phyloP scores from a whole-genome alignment of 306 rosid species.

The Cucurbita maxima region DNA sequence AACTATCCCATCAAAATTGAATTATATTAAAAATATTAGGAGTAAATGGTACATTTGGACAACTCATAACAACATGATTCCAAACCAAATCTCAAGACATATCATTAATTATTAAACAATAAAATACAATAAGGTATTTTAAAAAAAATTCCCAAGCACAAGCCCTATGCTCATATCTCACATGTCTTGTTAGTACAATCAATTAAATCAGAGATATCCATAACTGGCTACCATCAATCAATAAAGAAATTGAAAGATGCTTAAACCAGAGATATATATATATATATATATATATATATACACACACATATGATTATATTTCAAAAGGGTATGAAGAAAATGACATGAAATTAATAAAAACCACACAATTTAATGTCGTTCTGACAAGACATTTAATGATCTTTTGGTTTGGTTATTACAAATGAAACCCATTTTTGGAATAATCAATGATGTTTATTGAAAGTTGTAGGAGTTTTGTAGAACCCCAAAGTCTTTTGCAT shows the following conservation, averaged over 20 bases:
- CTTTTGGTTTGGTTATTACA: conserved; percentile 25
- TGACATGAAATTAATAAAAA: conserved; percentile 9
- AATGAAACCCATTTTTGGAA: conserved; percentile 27
- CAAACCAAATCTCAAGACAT: not conserved
- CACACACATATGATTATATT: too few relatives aligned
- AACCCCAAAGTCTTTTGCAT: conserved; percentile 31
- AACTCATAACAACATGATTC: conserved; percentile 3
- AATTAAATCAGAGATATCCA: not conserved
- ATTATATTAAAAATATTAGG: not conserved
- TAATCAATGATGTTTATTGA: not conserved
- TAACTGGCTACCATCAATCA: not conserved
- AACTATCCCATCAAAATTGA: not conserved
- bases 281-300: not conserved
- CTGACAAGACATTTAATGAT: conserved; percentile 50
- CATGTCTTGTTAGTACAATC: not conserved
- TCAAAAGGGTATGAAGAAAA: not conserved
- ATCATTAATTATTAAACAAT: not conserved
- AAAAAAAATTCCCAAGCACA: not conserved
- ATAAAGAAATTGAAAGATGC: conserved; percentile 6
- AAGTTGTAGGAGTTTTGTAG: conserved; percentile 12
- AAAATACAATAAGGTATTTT: not conserved
- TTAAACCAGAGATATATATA: not conserved
- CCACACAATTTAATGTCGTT: conserved; percentile 32
- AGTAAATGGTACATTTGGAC: not conserved
- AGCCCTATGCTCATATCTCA: conserved; percentile 1